A percentile compares a stretch with the other conserved stretches of the same genome.
Conservation (phyloP, 306 rosid species). For the Argentina anserina region DNA sequence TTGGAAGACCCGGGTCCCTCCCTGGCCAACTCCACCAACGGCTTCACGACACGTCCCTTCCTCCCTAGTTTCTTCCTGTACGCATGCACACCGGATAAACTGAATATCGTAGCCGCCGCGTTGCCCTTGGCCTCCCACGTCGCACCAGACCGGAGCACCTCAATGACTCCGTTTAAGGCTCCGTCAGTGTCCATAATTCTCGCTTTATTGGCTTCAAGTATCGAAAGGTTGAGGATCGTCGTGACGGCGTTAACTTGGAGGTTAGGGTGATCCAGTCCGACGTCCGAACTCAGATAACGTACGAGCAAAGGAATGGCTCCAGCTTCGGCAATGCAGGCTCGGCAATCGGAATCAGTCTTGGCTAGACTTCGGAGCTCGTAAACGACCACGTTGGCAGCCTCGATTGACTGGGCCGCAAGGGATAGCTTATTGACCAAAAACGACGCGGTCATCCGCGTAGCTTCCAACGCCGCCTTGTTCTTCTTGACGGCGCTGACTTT, state of each 20-base stretch:
- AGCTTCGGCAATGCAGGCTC: constrained; percentile 71
- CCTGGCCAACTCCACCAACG: constrained; percentile 59
- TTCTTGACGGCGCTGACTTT: constrained; percentile 33
- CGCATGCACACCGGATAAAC: constrained; percentile 45
- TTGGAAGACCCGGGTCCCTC: constrained; percentile 51
- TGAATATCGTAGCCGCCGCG: constrained; percentile 85
- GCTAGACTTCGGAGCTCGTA: constrained; percentile 76
- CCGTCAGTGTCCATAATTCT: constrained; percentile 81
- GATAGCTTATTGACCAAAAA: constrained; percentile 57
- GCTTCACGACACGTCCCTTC: constrained; percentile 56
- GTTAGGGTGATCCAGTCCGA: constrained; percentile 28
- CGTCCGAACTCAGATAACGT: constrained; percentile 36
- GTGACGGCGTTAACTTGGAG: constrained; percentile 88
- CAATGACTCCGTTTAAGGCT: constrained; percentile 57
- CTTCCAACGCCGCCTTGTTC: constrained; percentile 75
- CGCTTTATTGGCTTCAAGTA: constrained; percentile 62
- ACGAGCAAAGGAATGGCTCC: constrained; percentile 72
- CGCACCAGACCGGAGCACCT: constrained; percentile 58
- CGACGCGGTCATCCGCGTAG: constrained; percentile 68
- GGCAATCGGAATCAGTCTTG: constrained; percentile 73
- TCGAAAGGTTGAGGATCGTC: constrained; percentile 69
- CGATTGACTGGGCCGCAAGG: constrained; percentile 27
- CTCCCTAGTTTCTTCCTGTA: constrained; percentile 62
- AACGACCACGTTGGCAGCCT: constrained; percentile 51
- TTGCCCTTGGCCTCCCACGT: constrained; percentile 95